A percentile compares a stretch with the other conserved stretches of the same genome.
Evolutionary conservation across 345 rosid genomes (phyloP).

Genomic region (Populus tremula): DNA sequence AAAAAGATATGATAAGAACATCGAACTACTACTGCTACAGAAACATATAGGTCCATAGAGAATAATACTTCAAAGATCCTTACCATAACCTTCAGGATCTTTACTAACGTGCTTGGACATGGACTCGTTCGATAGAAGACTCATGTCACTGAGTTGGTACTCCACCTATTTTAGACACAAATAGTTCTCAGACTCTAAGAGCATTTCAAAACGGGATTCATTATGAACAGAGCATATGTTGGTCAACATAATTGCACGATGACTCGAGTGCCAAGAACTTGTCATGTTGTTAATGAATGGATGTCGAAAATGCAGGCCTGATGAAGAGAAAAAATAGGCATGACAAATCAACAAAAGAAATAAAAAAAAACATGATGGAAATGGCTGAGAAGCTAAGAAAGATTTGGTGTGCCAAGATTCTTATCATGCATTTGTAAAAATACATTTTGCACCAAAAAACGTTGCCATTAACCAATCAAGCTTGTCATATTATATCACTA

Average conservation of each 20-base stretch:
- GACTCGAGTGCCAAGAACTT: neutral
- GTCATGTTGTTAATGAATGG: neutral
- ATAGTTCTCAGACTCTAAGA: neutral
- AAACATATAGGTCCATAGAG: neutral
- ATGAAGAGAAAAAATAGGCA: neutral
- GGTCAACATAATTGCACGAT: neutral
- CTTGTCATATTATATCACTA: neutral
- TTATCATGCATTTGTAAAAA: too few relatives aligned
- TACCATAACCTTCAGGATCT: slow-evolving; percentile 94
- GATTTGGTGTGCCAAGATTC: neutral
- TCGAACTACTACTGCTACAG: neutral
- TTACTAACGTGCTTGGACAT: slow-evolving; percentile 71
- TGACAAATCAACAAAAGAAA: neutral
- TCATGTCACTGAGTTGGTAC: slow-evolving; percentile 86
- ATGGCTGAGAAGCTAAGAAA: neutral
- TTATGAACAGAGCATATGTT: neutral
- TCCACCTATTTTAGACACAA: slow-evolving; percentile 55
- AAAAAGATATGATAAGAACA: neutral
- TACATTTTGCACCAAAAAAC: too few relatives aligned
- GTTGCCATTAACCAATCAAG: too few relatives aligned
- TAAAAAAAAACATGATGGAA: neutral
- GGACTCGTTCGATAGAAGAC: slow-evolving; percentile 84
- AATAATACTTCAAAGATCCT: slow-evolving; percentile 19
- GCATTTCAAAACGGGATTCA: neutral
- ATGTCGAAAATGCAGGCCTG: neutral